Conservation (phyloP, 768 basidiomycete genomes). For the Suillus occidentalis region DNA sequence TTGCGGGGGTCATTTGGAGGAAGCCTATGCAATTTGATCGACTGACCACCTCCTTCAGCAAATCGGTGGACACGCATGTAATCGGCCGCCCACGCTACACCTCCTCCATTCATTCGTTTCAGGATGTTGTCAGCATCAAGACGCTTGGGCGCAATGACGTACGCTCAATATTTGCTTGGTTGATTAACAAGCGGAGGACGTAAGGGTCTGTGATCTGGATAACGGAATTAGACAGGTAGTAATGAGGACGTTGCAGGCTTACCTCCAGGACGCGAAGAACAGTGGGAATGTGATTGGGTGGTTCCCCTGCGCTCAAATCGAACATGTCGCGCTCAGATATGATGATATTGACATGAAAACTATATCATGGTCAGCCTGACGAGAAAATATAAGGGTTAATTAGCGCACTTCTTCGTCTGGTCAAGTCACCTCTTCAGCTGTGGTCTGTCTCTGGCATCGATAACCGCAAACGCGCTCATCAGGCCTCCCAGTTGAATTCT, state of each 20-base stretch:
- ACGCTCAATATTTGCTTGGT: slow-evolving; percentile 68
- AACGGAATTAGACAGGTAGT: neutral
- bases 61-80: slow-evolving; percentile 63
- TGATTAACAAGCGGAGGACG: slow-evolving; percentile 81
- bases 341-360: slow-evolving; percentile 52
- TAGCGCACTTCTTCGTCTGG: slow-evolving; percentile 62
- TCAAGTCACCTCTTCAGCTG: slow-evolving; percentile 59
- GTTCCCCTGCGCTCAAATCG: slow-evolving; percentile 77
- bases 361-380: slow-evolving; percentile 23
- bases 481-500: slow-evolving; percentile 54
- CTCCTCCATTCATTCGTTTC: slow-evolving; percentile 43
- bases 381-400: slow-evolving; percentile 15
- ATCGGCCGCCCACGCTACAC: slow-evolving; percentile 64
- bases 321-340: slow-evolving; percentile 76
- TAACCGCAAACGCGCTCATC: slow-evolving; percentile 75
- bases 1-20: slow-evolving; percentile 36
- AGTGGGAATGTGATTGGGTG: slow-evolving; percentile 60
- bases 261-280: slow-evolving; percentile 83
- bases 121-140: slow-evolving; percentile 59
- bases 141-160: slow-evolving; percentile 67
- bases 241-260: slow-evolving; percentile 19
- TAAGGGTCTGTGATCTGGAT: slow-evolving; percentile 71
- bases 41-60: slow-evolving; percentile 65
- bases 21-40: slow-evolving; percentile 38
- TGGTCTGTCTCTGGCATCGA: slow-evolving; percentile 60